Evolutionary conservation across 164 flowering plant species (phyloP).

Genomic region (Vitis vinifera): DNA sequence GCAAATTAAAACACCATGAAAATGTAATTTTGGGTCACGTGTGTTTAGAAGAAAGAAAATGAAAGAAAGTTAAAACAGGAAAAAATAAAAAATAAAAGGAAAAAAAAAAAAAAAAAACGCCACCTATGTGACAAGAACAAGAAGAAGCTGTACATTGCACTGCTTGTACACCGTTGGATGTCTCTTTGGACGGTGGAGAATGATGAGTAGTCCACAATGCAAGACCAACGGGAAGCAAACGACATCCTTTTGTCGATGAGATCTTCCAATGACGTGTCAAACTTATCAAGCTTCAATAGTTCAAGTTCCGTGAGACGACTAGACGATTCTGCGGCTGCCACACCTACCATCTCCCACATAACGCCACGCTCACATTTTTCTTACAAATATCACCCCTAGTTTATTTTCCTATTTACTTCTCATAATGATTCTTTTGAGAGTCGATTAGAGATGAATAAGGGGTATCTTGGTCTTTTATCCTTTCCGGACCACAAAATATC

Average conservation of each 20-base stretch:
- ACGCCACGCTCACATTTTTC: conserved; percentile 19
- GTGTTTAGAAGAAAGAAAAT: no score
- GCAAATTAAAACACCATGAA: no score
- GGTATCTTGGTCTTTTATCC: neutral
- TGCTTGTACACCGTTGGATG: neutral
- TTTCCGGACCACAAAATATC: conserved; percentile 15
- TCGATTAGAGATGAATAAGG: no score
- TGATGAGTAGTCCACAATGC: neutral
- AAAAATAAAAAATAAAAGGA: no score
- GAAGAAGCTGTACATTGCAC: no score
- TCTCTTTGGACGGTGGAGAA: neutral
- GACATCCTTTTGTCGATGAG: conserved; percentile 1
- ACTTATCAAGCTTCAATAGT: neutral
- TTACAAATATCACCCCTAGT: neutral
- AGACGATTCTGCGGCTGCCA: conserved; percentile 7
- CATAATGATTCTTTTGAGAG: no score
- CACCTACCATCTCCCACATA: conserved; percentile 5
- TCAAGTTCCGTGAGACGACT: conserved; percentile 6
- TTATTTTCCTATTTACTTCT: no score
- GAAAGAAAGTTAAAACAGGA: no score
- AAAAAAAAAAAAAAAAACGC: no score
- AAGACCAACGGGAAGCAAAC: neutral
- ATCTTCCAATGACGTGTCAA: conserved; percentile 10
- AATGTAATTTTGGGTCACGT: no score
- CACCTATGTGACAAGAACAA: no score